Evolutionary conservation across 2,329 filamentous ascomycete species (phyloP).

Genomic region (Venturia nashicola): DNA sequence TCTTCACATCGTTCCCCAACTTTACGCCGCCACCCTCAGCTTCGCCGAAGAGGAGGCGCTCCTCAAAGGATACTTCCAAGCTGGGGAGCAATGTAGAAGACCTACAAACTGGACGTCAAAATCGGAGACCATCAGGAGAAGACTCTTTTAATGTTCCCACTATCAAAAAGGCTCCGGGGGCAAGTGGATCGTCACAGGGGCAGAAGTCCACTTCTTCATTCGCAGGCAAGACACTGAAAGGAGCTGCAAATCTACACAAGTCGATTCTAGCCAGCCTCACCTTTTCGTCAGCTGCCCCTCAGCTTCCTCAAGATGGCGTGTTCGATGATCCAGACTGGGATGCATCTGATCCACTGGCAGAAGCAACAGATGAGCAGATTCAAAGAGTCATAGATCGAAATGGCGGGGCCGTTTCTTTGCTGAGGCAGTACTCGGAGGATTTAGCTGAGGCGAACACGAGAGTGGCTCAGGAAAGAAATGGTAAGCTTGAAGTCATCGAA

Average conservation of each 20-base stretch:
- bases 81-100: background rate
- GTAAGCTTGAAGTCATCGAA: slow-evolving; percentile 8
- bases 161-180: background rate
- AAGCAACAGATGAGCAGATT: slow-evolving; percentile 8
- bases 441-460: slow-evolving; percentile 8
- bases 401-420: slow-evolving; percentile 3
- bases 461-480: slow-evolving; percentile 8
- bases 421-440: slow-evolving; percentile 8
- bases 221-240: slow-evolving; percentile 4
- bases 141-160: background rate
- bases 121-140: background rate
- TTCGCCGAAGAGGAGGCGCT: slow-evolving; percentile 2
- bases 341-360: slow-evolving; percentile 7
- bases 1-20: slow-evolving; percentile 7
- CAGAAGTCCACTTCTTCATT: slow-evolving; percentile 2
- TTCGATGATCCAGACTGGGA: slow-evolving; percentile 8
- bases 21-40: slow-evolving; percentile 5
- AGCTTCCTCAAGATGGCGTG: slow-evolving; percentile 1
- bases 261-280: slow-evolving; percentile 5
- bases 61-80: background rate
- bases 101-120: background rate
- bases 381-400: slow-evolving; percentile 7
- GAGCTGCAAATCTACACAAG: slow-evolving; percentile 8
- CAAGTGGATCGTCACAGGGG: background rate
- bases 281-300: background rate